Conservation (phyloP, 352 stramenopile species). For the Phytopythium vexans region DNA sequence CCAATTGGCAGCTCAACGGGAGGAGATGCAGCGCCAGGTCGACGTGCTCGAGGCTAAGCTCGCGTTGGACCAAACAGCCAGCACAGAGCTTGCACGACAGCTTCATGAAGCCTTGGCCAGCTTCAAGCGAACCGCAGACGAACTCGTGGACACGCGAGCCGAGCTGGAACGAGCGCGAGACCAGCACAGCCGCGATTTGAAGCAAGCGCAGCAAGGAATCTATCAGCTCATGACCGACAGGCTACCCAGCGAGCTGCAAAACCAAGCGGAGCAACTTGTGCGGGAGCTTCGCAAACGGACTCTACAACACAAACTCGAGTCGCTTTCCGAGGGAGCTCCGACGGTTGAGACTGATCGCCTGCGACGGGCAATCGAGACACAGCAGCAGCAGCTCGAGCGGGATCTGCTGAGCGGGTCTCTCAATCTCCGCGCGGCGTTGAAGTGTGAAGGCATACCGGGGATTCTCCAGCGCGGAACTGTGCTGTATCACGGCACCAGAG, state of each 20-base stretch:
- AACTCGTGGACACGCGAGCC: conserved; percentile 47
- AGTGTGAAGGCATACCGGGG: conserved; percentile 35
- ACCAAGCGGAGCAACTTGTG: no score
- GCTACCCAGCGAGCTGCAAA: no score
- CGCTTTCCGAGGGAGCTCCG: no score
- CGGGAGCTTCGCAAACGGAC: no score
- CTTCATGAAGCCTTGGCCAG: conserved; percentile 42
- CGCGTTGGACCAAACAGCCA: conserved; percentile 46
- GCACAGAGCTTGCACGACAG: conserved; percentile 39
- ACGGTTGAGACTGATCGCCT: no score
- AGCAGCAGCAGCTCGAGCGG: no score
- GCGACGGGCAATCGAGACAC: no score
- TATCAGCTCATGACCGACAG: conserved; percentile 28
- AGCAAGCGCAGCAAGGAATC: conserved; percentile 46
- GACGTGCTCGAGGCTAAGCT: conserved; percentile 45
- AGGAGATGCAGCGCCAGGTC: conserved; percentile 27
- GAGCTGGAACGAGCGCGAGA: conserved; percentile 40
- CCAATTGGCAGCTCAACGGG: conserved; percentile 22
- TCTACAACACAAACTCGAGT: no score
- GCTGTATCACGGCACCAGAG: conserved; percentile 38
- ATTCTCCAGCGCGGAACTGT: conserved; percentile 42
- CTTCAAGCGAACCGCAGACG: conserved; percentile 37
- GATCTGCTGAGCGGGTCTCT: no score
- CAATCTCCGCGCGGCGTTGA: no score
- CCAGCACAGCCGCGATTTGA: no score